phyloP scores from a whole-genome alignment of 2,329 filamentous ascomycete genomes.

The Chrysoporthe austroafricana region DNA sequence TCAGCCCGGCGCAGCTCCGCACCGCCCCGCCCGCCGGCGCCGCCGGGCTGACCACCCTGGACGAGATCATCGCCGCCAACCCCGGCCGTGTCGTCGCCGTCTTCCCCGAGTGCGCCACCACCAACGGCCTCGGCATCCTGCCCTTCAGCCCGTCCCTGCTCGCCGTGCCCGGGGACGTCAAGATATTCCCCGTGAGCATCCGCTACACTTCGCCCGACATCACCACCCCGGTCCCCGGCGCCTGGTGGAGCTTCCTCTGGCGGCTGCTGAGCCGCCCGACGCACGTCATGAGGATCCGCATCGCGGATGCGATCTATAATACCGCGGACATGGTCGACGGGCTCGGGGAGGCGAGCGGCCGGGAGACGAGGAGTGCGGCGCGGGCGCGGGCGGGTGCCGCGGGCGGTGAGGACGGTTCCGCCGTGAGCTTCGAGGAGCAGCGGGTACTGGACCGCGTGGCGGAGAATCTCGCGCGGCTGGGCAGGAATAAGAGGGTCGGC shows the following conservation, averaged over 20 bases:
- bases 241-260: conserved; percentile 79
- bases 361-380: conserved; percentile 35
- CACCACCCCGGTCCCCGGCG: conserved; percentile 83
- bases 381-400: conserved; percentile 35
- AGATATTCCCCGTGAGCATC: conserved; percentile 88
- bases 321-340: conserved; percentile 46
- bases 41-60: conserved; percentile 63
- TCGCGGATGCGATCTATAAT: conserved; percentile 75
- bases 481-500: conserved; percentile 86
- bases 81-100: conserved; percentile 79
- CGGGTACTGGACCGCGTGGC: conserved; percentile 76
- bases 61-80: conserved; percentile 66
- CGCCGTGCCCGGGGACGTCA: conserved; percentile 65
- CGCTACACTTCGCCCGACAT: conserved; percentile 88
- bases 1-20: conserved; percentile 59
- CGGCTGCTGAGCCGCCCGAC: conserved; percentile 81
- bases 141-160: conserved; percentile 80
- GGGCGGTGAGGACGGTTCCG: conserved; percentile 33
- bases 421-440: conserved; percentile 61
- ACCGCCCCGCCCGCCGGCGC: conserved; percentile 45
- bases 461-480: conserved; percentile 84
- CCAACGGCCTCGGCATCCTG: conserved; percentile 88
- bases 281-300: conserved; percentile 87
- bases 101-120: conserved; percentile 93
- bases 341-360: conserved; percentile 33